Percentiles rank a stretch among this genome's conserved stretches.
phyloP scores from a whole-genome alignment of 306 rosid species.

The Vachellia pachyceras region DNA sequence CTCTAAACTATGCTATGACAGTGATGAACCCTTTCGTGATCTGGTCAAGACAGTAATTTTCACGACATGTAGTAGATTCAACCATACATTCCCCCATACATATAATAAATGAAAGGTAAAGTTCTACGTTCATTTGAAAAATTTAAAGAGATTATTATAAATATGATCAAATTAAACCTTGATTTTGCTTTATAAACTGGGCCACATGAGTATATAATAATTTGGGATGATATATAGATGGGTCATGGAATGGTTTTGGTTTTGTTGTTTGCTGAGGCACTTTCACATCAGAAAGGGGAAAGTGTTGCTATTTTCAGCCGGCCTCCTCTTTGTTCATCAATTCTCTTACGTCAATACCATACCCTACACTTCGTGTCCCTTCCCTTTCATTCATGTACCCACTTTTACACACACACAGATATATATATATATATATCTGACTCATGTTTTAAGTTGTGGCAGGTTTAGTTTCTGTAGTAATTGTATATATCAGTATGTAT shows the following conservation, averaged over 20 bases:
- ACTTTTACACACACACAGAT: not conserved
- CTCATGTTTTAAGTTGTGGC: not conserved
- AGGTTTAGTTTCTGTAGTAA: not conserved
- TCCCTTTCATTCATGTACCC: constrained; percentile 42
- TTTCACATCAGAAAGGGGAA: constrained; percentile 37
- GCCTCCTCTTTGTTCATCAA: constrained; percentile 37
- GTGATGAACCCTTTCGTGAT: constrained; percentile 23
- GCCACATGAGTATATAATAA: not conserved
- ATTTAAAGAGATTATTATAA: no score
- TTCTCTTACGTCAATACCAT: constrained; percentile 47
- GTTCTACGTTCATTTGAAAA: no score
- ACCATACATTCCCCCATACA: constrained; percentile 21
- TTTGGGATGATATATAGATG: not conserved
- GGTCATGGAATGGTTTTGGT: constrained; percentile 52
- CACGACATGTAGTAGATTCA: constrained; percentile 24
- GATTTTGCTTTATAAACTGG: no score
- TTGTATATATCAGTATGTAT: not conserved
- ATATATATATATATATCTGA: not conserved
- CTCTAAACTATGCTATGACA: constrained; percentile 32
- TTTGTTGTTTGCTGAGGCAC: constrained; percentile 47
- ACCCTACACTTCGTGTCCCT: constrained; percentile 51
- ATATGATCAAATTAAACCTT: no score
- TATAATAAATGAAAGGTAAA: no score
- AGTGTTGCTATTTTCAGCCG: constrained; percentile 38
- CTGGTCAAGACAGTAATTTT: constrained; percentile 26